Conservation (phyloP, 2,329 filamentous ascomycete species). For the Neurospora sp. region DNA sequence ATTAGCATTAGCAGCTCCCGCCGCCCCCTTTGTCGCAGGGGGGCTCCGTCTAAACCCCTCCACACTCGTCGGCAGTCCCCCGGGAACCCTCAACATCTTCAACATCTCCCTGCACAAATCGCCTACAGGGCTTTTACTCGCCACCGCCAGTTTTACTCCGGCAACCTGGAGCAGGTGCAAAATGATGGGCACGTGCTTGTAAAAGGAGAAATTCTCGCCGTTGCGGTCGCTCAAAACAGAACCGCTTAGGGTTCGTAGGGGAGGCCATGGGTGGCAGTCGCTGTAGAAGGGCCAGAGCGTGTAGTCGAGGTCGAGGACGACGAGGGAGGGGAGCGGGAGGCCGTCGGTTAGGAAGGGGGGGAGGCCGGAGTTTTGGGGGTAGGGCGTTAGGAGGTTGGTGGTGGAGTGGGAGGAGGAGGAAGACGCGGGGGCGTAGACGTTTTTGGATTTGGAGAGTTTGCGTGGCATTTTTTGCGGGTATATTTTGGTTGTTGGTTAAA, state of each 20-base stretch:
- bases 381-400: constrained; percentile 6
- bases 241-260: constrained; percentile 43
- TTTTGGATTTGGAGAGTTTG: constrained; percentile 13
- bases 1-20: constrained; percentile 5
- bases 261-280: constrained; percentile 78
- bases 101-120: constrained; percentile 75
- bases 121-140: constrained; percentile 72
- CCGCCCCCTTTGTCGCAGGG: constrained; percentile 20
- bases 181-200: constrained; percentile 57
- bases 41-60: constrained; percentile 16
- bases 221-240: constrained; percentile 38
- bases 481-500: constrained; percentile 1
- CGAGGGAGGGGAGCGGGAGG: constrained; percentile 66
- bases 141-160: constrained; percentile 54
- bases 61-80: neutral
- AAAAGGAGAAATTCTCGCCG: constrained; percentile 63
- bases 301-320: constrained; percentile 96
- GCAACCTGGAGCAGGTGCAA: constrained; percentile 35
- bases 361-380: constrained; percentile 13
- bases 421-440: constrained; percentile 17
- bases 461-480: constrained; percentile 8
- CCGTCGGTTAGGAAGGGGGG: constrained; percentile 41
- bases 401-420: constrained; percentile 8
- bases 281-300: constrained; percentile 99
- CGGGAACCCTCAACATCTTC: constrained; percentile 52